phyloP scores from a whole-genome alignment of 2,329 filamentous ascomycete species.

The Ceratocystiopsis brevicomis region DNA sequence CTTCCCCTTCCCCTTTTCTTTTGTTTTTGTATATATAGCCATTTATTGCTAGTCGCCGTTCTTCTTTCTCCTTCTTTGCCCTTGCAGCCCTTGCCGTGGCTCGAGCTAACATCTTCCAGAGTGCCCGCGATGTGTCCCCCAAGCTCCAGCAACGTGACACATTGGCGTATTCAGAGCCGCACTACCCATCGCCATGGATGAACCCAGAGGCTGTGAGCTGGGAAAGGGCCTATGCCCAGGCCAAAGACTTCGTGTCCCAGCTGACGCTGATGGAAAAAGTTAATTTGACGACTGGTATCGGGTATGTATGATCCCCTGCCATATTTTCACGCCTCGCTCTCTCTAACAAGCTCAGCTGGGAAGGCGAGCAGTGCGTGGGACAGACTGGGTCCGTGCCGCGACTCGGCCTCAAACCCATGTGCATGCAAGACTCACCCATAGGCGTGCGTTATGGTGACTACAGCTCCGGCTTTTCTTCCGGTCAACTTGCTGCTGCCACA shows the following conservation, averaged over 20 bases:
- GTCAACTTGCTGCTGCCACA: slow-evolving; percentile 63
- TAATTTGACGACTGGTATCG: slow-evolving; percentile 80
- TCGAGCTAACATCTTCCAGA: slow-evolving; percentile 10
- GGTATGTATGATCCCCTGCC: slow-evolving; percentile 26
- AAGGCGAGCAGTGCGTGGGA: slow-evolving; percentile 57
- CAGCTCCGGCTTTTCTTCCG: slow-evolving; percentile 63
- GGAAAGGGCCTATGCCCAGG: slow-evolving; percentile 57
- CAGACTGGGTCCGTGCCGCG: slow-evolving; percentile 53
- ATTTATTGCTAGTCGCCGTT: background rate
- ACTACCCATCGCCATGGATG: slow-evolving; percentile 79
- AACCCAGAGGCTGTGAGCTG: slow-evolving; percentile 52
- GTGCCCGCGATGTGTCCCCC: background rate
- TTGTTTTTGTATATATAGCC: background rate
- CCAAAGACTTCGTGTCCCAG: slow-evolving; percentile 61
- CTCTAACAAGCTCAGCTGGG: slow-evolving; percentile 29
- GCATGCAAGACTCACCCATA: slow-evolving; percentile 70
- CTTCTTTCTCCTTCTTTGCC: background rate
- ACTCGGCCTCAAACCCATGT: slow-evolving; percentile 53
- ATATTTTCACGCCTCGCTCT: background rate
- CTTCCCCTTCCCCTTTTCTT: background rate
- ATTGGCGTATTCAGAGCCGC: slow-evolving; percentile 30
- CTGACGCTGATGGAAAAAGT: slow-evolving; percentile 79
- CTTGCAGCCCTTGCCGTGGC: slow-evolving; percentile 1
- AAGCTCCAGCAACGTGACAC: slow-evolving; percentile 6
- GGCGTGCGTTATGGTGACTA: slow-evolving; percentile 64